Evolutionary conservation across 2,329 filamentous ascomycete species (phyloP).

Genomic region (Fusarium sp.): DNA sequence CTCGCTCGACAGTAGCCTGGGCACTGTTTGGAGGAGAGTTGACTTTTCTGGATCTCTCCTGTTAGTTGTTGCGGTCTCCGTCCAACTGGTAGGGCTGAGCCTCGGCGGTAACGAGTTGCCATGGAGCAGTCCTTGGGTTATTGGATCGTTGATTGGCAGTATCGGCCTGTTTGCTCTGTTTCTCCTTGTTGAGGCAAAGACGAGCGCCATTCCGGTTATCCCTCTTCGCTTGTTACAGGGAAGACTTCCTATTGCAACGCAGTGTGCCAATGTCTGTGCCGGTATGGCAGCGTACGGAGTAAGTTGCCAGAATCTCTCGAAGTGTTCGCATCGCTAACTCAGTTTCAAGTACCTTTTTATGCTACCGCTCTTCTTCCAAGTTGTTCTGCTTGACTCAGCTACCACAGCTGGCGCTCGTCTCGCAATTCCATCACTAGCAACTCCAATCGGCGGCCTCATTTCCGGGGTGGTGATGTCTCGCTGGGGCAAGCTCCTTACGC

Average conservation of each 20-base stretch:
- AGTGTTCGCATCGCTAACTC: constrained; percentile 11
- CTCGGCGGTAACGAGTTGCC: constrained; percentile 68
- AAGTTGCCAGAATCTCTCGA: constrained; percentile 47
- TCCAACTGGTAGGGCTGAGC: constrained; percentile 68
- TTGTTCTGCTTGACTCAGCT: constrained; percentile 72
- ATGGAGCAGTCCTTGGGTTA: constrained; percentile 64
- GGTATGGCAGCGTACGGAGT: constrained; percentile 73
- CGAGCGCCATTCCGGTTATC: constrained; percentile 65
- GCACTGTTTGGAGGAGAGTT: constrained; percentile 64
- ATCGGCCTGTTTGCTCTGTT: constrained; percentile 59
- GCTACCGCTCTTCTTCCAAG: constrained; percentile 77
- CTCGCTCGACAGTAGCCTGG: constrained; percentile 48
- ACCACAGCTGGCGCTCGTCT: constrained; percentile 74
- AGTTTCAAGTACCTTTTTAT: constrained; percentile 71
- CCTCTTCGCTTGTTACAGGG: constrained; percentile 69
- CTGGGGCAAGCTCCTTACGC: constrained; percentile 63
- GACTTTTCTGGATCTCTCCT: constrained; percentile 70
- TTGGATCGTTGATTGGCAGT: constrained; percentile 60
- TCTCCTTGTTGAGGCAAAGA: constrained; percentile 62
- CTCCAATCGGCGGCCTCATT: constrained; percentile 67
- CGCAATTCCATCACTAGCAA: constrained; percentile 71
- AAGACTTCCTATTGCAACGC: constrained; percentile 64
- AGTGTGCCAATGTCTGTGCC: constrained; percentile 70
- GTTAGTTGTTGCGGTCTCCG: constrained; percentile 68
- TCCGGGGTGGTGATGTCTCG: constrained; percentile 71